phyloP scores from a whole-genome alignment of 495 filamentous ascomycete genomes.

The Podospora sp. region DNA sequence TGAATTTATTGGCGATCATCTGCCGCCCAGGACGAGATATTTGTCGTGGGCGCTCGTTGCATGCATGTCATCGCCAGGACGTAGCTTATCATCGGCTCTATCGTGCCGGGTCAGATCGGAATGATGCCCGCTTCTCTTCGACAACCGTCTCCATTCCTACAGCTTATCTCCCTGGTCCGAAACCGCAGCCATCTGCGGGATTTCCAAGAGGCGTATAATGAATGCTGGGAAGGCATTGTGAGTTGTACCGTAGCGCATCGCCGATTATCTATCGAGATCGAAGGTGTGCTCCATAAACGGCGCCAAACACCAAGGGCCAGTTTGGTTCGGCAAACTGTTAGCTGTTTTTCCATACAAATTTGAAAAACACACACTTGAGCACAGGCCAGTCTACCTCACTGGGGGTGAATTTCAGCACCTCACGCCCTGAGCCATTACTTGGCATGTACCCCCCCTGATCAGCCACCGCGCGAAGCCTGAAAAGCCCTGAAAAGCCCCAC shows the following conservation, averaged over 20 bases:
- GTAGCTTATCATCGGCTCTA: not conserved
- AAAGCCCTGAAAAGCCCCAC: too few species aligned
- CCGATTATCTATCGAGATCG: not conserved
- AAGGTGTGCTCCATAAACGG: not conserved
- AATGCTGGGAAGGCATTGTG: not conserved
- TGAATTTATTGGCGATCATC: constrained; percentile 8
- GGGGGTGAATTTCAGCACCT: too few species aligned
- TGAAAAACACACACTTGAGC: too few species aligned
- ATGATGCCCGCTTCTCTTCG: not conserved
- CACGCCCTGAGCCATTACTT: too few species aligned
- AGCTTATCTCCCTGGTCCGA: constrained; percentile 5
- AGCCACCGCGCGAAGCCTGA: too few species aligned
- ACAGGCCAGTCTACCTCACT: too few species aligned
- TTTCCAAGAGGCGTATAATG: not conserved
- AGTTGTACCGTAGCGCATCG: not conserved
- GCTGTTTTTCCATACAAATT: too few species aligned
- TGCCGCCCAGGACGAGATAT: constrained; percentile 12
- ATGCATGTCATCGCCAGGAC: constrained; percentile 17
- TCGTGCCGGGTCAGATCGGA: not conserved
- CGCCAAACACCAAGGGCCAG: not conserved
- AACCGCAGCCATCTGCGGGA: not conserved
- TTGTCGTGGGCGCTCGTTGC: not conserved
- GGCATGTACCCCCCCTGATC: too few species aligned
- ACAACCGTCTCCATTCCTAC: not conserved
- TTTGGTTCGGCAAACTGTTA: too few species aligned